phyloP scores from a whole-genome alignment of 164 flowering plant species.

The Dillenia suffruticosa region DNA sequence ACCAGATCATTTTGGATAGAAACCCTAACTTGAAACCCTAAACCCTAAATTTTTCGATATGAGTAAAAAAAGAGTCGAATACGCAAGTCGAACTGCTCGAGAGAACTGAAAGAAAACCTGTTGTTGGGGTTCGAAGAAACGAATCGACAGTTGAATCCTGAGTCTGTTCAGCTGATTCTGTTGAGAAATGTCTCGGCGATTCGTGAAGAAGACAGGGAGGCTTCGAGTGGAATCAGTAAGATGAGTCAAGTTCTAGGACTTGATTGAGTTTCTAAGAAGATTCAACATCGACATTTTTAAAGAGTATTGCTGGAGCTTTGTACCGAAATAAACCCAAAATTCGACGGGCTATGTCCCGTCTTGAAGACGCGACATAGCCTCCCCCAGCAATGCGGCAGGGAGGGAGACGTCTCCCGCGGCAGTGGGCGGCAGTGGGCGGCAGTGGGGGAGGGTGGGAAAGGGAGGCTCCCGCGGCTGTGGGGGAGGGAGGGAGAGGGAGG shows the following conservation, averaged over 20 bases:
- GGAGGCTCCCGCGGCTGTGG: too few species aligned
- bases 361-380: too few species aligned
- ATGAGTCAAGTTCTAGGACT: constrained; percentile 9
- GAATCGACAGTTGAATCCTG: constrained; percentile 16
- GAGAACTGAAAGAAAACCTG: constrained; percentile 5
- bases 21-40: constrained; percentile 2
- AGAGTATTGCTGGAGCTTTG: background rate
- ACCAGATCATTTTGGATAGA: background rate
- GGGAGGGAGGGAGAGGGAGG: too few species aligned
- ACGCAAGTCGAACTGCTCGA: too few species aligned
- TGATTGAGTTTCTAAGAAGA: constrained; percentile 16
- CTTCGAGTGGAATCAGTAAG: constrained; percentile 3
- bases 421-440: too few species aligned
- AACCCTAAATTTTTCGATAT: too few species aligned
- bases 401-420: too few species aligned
- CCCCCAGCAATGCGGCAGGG: too few species aligned
- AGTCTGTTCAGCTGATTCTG: constrained; percentile 15
- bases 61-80: too few species aligned
- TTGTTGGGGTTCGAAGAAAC: constrained; percentile 12
- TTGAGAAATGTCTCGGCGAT: constrained; percentile 17
- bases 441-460: too few species aligned
- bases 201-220: constrained; percentile 13
- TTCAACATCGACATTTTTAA: constrained; percentile 13
- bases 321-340: too few species aligned
- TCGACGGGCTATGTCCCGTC: too few species aligned